Percentiles rank a stretch among this genome's conserved stretches.
Evolutionary conservation across 306 rosid genomes (phyloP).

Genomic region (Sechiopsis laciniata): DNA sequence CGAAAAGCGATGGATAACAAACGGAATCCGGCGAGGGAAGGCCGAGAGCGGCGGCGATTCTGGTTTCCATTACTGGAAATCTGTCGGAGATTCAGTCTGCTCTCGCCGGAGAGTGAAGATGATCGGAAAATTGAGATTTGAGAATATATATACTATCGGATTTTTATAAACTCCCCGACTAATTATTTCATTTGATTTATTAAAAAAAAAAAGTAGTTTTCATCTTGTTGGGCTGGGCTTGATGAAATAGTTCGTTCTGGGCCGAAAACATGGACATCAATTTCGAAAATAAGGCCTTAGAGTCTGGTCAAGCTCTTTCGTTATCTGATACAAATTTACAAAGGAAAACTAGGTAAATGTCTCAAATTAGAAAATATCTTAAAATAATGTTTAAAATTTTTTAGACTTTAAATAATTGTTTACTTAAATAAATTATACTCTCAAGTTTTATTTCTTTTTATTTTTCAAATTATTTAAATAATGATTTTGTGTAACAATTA

Average conservation of each 20-base stretch:
- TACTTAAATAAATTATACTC: too few species aligned
- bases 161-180: not conserved
- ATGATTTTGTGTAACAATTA: too few species aligned
- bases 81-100: not conserved
- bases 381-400: too few species aligned
- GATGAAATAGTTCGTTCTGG: not conserved
- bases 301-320: not conserved
- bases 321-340: not conserved
- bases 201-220: not conserved
- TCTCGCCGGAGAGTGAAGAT: not conserved
- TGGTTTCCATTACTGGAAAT: conserved; percentile 48
- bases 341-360: too few species aligned
- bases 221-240: not conserved
- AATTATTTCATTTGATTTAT: not conserved
- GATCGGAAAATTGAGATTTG: not conserved
- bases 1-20: conserved; percentile 13
- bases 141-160: not conserved
- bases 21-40: conserved; percentile 39
- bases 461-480: too few species aligned
- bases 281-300: not conserved
- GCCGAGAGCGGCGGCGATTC: conserved; percentile 65
- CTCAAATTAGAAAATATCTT: too few species aligned
- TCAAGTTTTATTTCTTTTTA: too few species aligned
- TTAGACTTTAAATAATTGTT: too few species aligned
- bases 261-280: not conserved